Evolutionary conservation across 2,329 filamentous ascomycete species (phyloP).

Genomic region (Colletotrichum sp.): DNA sequence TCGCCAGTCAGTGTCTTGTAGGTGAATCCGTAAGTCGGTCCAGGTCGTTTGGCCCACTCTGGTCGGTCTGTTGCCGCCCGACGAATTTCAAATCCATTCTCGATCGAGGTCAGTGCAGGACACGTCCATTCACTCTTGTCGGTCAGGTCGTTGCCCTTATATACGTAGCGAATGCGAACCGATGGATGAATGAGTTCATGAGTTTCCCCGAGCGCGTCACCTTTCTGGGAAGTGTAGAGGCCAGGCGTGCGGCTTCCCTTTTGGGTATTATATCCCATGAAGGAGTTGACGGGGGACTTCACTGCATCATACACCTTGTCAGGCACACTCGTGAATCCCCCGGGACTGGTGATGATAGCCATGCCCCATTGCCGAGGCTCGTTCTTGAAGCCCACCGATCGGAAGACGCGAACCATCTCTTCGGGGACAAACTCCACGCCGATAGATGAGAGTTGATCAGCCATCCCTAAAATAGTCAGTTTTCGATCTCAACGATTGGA

Average conservation of each 20-base stretch:
- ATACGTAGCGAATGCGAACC: conserved; percentile 34
- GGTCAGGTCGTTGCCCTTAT: conserved; percentile 30
- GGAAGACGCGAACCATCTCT: conserved; percentile 25
- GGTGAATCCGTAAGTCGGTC: neutral
- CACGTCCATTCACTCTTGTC: conserved; percentile 29
- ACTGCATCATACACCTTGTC: neutral
- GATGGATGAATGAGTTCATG: conserved; percentile 34
- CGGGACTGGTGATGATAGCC: conserved; percentile 23
- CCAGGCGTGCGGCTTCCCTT: conserved; percentile 24
- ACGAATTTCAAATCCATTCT: conserved; percentile 1
- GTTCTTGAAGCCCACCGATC: neutral
- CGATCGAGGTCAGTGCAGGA: conserved; percentile 14
- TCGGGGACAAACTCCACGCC: conserved; percentile 26
- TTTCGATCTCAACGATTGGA: rapidly evolving
- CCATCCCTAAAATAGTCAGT: conserved; percentile 20
- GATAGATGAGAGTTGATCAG: conserved; percentile 26
- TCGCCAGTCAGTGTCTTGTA: neutral
- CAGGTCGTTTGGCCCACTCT: neutral
- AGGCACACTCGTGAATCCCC: neutral
- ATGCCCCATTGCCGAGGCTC: conserved; percentile 22
- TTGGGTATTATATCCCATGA: neutral
- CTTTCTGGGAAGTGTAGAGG: conserved; percentile 22
- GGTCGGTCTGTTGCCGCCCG: neutral
- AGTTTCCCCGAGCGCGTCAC: neutral
- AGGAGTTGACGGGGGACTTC: neutral